A percentile compares a stretch with the other conserved stretches of the same genome.
Conservation (phyloP, 129 eudicot species). For the Glebionis coronaria region DNA sequence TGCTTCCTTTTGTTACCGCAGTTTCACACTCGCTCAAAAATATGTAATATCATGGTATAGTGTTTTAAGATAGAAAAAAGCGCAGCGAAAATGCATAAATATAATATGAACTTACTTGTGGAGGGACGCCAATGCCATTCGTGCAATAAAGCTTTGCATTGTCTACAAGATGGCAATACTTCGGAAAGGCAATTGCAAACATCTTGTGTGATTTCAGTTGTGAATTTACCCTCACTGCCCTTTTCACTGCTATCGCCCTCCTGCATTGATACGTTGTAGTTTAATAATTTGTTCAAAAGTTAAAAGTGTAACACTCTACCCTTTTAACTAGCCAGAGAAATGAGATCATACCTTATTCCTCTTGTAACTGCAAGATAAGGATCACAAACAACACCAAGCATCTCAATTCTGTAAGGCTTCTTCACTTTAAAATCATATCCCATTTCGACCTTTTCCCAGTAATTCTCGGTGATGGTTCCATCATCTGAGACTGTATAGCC, state of each 20-base stretch:
- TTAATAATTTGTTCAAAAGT: too few species aligned
- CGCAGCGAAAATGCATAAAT: not conserved
- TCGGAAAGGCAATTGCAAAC: conserved; percentile 77
- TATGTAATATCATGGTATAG: too few species aligned
- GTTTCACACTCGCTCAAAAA: too few species aligned
- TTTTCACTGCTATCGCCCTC: conserved; percentile 73
- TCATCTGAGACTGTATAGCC: conserved; percentile 79
- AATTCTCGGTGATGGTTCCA: conserved; percentile 60
- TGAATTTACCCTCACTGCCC: conserved; percentile 93
- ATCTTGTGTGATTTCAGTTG: conserved; percentile 92
- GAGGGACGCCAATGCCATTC: conserved; percentile 59
- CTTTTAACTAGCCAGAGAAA: too few species aligned
- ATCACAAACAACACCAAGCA: conserved; percentile 95
- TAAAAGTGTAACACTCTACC: too few species aligned
- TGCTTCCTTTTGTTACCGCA: too few species aligned
- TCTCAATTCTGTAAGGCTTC: conserved; percentile 81
- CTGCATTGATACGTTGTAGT: conserved; percentile 31
- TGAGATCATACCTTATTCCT: conserved; percentile 66
- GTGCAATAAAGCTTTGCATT: conserved; percentile 82
- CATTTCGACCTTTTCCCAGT: conserved; percentile 63
- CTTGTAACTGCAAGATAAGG: conserved; percentile 83
- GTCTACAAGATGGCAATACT: conserved; percentile 68
- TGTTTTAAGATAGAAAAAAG: too few species aligned
- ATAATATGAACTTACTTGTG: conserved; percentile 41
- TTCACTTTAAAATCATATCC: conserved; percentile 29